These are phyloP conservation scores for Rhododendron mucronatum DNA, from an alignment of 148 eudicot genomes.

Conservation along the genomic window DNA sequence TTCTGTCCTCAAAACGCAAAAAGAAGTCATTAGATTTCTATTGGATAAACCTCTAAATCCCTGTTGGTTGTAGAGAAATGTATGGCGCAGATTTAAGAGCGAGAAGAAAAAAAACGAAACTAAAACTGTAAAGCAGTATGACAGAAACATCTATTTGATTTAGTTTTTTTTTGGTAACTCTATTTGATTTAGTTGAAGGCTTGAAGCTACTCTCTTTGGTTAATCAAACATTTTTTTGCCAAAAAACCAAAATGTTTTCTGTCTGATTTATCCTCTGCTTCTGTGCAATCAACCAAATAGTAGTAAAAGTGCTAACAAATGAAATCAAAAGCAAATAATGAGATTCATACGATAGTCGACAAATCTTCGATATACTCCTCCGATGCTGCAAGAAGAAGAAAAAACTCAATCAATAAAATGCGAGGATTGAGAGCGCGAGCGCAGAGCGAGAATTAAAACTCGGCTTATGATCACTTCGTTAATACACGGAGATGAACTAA, in stretches of 20 bases:
- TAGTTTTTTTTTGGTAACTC: no score
- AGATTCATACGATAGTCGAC: conserved; percentile 55
- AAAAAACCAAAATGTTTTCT: neutral
- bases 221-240: neutral
- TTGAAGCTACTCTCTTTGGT: no score
- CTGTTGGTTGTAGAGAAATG: conserved; percentile 1
- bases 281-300: neutral
- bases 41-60: neutral
- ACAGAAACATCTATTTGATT: neutral
- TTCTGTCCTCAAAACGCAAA: conserved; percentile 41
- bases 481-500: neutral
- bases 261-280: neutral
- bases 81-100: neutral
- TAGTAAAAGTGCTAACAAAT: neutral
- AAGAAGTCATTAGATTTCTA: neutral
- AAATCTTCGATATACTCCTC: conserved; percentile 54
- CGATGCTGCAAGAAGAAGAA: conserved; percentile 33
- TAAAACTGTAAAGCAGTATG: no score
- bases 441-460: no score
- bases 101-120: neutral
- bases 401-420: neutral
- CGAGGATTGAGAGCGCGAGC: no score
- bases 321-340: neutral
- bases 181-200: neutral
- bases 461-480: neutral